Conservation (phyloP, 75 land plant genomes). For the Cupressus sempervirens region DNA sequence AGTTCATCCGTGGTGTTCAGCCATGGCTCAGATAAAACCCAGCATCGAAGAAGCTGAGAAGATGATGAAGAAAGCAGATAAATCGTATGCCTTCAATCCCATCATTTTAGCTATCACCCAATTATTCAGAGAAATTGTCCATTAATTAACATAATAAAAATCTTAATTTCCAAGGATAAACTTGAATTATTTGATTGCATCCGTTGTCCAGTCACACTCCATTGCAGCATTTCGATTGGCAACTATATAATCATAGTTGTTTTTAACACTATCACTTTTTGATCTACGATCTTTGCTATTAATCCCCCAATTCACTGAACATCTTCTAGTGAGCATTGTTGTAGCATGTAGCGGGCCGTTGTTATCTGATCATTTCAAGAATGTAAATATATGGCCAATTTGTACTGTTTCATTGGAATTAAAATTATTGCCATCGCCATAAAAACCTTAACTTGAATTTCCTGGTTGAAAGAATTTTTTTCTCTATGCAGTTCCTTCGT, state of each 20-base stretch:
- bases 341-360: not conserved
- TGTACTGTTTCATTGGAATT: not conserved
- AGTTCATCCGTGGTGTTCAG: not conserved
- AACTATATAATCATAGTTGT: not conserved
- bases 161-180: not conserved
- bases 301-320: not conserved
- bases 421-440: not conserved
- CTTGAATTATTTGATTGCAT: not conserved
- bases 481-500: not conserved
- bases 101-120: not conserved
- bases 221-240: not conserved
- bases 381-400: not conserved
- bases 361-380: not conserved
- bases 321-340: not conserved
- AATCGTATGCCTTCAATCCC: slow-evolving; percentile 16
- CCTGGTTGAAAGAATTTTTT: not conserved
- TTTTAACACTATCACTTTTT: not conserved
- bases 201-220: not conserved
- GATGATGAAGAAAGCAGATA: slow-evolving; percentile 31
- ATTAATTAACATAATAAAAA: not conserved
- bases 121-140: not conserved
- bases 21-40: slow-evolving; percentile 8
- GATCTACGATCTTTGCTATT: not conserved
- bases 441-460: not conserved
- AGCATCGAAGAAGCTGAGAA: slow-evolving; percentile 29